Conservation (phyloP, 805 yeast species). For the Myxozyma vanderwaltii region DNA sequence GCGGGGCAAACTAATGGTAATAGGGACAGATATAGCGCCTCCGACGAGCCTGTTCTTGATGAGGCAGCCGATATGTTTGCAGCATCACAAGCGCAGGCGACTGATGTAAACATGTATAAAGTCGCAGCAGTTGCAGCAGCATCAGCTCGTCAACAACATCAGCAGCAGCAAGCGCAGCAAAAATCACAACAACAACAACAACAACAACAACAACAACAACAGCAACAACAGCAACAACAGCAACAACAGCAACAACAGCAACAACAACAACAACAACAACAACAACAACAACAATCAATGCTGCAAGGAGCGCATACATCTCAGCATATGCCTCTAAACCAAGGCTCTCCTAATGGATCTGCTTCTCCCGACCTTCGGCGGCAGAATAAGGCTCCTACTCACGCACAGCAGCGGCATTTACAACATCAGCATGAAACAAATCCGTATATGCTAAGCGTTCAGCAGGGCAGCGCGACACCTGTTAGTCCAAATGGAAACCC, state of each 20-base stretch:
- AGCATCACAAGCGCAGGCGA: slow-evolving; percentile 6
- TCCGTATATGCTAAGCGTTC: slow-evolving; percentile 18
- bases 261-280: slow-evolving; percentile 9
- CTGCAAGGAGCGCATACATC: background rate
- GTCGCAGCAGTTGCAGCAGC: slow-evolving; percentile 12
- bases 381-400: slow-evolving; percentile 23
- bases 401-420: slow-evolving; percentile 20
- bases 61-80: slow-evolving; percentile 5
- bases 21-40: background rate
- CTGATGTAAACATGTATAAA: slow-evolving; percentile 14
- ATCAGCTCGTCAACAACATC: slow-evolving; percentile 8
- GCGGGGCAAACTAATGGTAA: background rate
- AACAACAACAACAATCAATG: slow-evolving; percentile 2
- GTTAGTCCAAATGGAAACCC: slow-evolving; percentile 4
- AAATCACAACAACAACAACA: slow-evolving; percentile 4
- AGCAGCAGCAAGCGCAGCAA: slow-evolving; percentile 11
- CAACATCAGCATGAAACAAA: slow-evolving; percentile 22
- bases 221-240: slow-evolving; percentile 13
- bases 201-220: slow-evolving; percentile 12
- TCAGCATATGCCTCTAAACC: slow-evolving; percentile 3
- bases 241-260: slow-evolving; percentile 6
- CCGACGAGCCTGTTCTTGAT: background rate
- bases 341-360: slow-evolving; percentile 2
- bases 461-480: background rate
- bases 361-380: slow-evolving; percentile 9